These are phyloP conservation scores for Amyloporia xantha DNA, from an alignment of 768 basidiomycete genomes.

Conservation along the genomic window DNA sequence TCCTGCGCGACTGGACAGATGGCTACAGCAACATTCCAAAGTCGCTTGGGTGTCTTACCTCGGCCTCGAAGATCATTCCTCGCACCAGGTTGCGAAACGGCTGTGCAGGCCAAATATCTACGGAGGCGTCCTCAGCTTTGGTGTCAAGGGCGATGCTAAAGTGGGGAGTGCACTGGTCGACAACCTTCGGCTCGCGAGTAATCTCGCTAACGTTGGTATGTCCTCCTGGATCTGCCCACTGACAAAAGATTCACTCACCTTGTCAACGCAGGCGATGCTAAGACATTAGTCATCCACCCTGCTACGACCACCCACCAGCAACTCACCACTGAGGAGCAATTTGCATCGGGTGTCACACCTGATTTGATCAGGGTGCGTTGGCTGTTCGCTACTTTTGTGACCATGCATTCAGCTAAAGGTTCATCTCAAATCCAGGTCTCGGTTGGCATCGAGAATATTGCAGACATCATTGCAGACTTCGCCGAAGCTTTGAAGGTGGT, in stretches of 20 bases:
- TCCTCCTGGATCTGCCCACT: constrained; percentile 5
- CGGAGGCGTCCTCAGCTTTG: constrained; percentile 77
- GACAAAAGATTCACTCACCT: not conserved
- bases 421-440: constrained; percentile 30
- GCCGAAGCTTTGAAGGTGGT: constrained; percentile 30
- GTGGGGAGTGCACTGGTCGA: constrained; percentile 62
- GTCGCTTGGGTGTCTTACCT: constrained; percentile 78
- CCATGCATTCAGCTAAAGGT: not conserved
- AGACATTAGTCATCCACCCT: constrained; percentile 76
- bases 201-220: constrained; percentile 67
- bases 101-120: constrained; percentile 48
- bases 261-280: constrained; percentile 52
- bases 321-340: constrained; percentile 52
- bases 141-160: constrained; percentile 48
- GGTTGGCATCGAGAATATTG: constrained; percentile 36
- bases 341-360: constrained; percentile 59
- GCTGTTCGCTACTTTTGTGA: not conserved
- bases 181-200: constrained; percentile 59
- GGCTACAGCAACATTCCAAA: constrained; percentile 56
- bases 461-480: constrained; percentile 40
- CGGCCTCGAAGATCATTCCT: constrained; percentile 57
- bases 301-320: constrained; percentile 75
- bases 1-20: constrained; percentile 18
- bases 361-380: constrained; percentile 63
- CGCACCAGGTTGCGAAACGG: constrained; percentile 51